Evolutionary conservation across 257 asterid genomes (phyloP).

Genomic region (Perilla frutescens): DNA sequence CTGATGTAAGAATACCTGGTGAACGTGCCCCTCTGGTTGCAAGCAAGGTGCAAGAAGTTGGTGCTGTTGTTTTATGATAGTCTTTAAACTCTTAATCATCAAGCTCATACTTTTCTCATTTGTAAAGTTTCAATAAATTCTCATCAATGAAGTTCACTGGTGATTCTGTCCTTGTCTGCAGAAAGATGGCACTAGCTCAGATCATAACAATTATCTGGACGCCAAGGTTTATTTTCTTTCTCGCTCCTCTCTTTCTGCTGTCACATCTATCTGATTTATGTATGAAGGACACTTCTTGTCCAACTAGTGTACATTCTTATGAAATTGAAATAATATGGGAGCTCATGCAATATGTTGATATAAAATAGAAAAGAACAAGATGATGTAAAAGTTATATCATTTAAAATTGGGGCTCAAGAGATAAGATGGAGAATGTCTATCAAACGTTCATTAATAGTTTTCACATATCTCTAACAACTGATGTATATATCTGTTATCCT

Average conservation of each 20-base stretch:
- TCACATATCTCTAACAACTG: neutral
- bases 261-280: constrained; percentile 17
- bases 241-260: constrained; percentile 8
- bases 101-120: neutral
- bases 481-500: neutral
- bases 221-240: constrained; percentile 66
- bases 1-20: constrained; percentile 90
- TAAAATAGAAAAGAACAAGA: too few relatives aligned
- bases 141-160: constrained; percentile 25
- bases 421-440: too few relatives aligned
- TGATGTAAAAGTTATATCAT: too few relatives aligned
- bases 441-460: neutral
- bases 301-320: neutral
- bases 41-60: constrained; percentile 63
- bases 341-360: constrained; percentile 9
- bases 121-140: neutral
- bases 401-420: neutral
- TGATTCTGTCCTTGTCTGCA: constrained; percentile 48
- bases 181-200: constrained; percentile 84
- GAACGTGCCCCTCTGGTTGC: constrained; percentile 97
- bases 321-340: neutral
- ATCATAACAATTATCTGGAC: constrained; percentile 76
- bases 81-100: constrained; percentile 5
- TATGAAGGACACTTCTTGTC: neutral
- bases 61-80: neutral